Conservation (phyloP, 192 early-diverging fungal species). For the Backusella macrospora region DNA sequence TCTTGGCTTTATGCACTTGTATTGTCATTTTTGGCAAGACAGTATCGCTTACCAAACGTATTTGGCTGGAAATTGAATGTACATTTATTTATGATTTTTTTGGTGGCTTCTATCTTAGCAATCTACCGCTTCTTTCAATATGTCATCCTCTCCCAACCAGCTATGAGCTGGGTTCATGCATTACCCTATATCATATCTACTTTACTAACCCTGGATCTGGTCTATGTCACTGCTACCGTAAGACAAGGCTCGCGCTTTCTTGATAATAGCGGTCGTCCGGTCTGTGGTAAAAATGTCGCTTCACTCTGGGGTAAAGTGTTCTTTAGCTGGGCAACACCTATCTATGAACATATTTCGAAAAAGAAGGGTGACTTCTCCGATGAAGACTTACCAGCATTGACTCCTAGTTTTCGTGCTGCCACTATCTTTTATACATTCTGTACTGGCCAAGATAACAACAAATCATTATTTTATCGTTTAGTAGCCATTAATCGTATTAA, state of each 20-base stretch:
- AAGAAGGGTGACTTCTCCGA: conserved; percentile 85
- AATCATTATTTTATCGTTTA: conserved; percentile 8
- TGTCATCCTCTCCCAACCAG: background rate
- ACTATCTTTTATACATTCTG: conserved; percentile 39
- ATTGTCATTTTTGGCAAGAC: conserved; percentile 19
- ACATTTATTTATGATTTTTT: conserved; percentile 29
- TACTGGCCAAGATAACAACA: conserved; percentile 8
- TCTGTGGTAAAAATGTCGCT: background rate
- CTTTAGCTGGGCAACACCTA: conserved; percentile 42
- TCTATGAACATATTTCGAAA: conserved; percentile 56
- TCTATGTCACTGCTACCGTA: conserved; percentile 17
- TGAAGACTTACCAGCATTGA: conserved; percentile 38
- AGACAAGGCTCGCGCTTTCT: conserved; percentile 18
- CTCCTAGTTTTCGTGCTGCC: conserved; percentile 22
- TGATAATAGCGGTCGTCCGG: conserved; percentile 17
- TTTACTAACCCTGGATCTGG: conserved; percentile 18
- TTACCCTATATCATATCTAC: background rate
- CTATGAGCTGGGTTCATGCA: conserved; percentile 2
- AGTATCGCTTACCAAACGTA: conserved; percentile 24
- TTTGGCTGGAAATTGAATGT: conserved; percentile 41
- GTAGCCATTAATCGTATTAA: background rate
- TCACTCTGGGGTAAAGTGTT: conserved; percentile 42
- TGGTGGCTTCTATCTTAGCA: background rate
- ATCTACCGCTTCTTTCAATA: background rate
- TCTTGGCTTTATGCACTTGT: conserved; percentile 33